Conservation (phyloP, 2,329 filamentous ascomycete genomes). For the Ophiostoma perfectum region DNA sequence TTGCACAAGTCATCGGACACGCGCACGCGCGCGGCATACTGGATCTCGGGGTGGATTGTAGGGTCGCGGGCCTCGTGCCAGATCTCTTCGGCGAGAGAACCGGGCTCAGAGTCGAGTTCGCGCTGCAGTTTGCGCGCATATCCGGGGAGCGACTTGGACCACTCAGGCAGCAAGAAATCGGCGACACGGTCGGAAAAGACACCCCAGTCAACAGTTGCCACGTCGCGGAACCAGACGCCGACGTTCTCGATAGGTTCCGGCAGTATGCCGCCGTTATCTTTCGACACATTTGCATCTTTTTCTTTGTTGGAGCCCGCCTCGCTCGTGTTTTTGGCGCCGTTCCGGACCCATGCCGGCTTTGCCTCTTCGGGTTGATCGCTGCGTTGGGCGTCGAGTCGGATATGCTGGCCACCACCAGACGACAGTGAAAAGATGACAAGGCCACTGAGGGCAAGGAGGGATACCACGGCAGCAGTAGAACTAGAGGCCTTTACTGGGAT, state of each 20-base stretch:
- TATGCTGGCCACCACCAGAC: slow-evolving; percentile 6
- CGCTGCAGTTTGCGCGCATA: slow-evolving; percentile 78
- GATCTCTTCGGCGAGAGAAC: slow-evolving; percentile 85
- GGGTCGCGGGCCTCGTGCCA: slow-evolving; percentile 88
- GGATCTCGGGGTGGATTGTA: slow-evolving; percentile 77
- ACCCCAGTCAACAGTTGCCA: slow-evolving; percentile 52
- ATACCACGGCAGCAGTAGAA: background rate
- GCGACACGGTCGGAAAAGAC: slow-evolving; percentile 55
- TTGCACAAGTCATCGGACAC: slow-evolving; percentile 72
- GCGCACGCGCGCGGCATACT: slow-evolving; percentile 72
- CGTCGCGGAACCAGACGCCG: slow-evolving; percentile 42
- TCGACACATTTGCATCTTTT: slow-evolving; percentile 27
- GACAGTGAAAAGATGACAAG: slow-evolving; percentile 15
- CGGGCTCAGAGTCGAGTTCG: slow-evolving; percentile 81
- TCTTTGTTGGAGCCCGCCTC: slow-evolving; percentile 18
- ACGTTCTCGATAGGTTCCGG: slow-evolving; percentile 5
- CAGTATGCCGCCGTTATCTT: slow-evolving; percentile 39
- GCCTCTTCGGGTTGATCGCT: background rate
- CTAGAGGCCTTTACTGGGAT: background rate
- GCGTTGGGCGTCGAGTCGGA: slow-evolving; percentile 16
- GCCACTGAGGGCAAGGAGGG: slow-evolving; percentile 14
- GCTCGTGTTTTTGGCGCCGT: slow-evolving; percentile 48
- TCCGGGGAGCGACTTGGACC: slow-evolving; percentile 70
- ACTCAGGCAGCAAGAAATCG: slow-evolving; percentile 71
- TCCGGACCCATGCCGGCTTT: slow-evolving; percentile 16